Conservation (phyloP, 1,284 basidiomycete species). For the Ustilago xerochloae region DNA sequence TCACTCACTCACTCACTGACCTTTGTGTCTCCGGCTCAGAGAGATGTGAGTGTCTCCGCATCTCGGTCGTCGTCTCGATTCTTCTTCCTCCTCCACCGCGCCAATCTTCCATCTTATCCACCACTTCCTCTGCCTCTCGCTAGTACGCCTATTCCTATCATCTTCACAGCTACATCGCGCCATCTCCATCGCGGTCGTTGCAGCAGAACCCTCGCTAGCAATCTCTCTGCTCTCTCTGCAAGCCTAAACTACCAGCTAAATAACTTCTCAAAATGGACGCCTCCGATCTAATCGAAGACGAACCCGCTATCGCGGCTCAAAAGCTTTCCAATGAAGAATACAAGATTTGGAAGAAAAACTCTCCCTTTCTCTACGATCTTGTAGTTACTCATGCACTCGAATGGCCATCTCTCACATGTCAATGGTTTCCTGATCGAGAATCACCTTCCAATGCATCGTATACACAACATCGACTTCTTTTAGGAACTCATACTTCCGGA, state of each 20-base stretch:
- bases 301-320: constrained; percentile 58
- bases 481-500: constrained; percentile 97
- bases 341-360: constrained; percentile 69
- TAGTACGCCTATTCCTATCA: no score
- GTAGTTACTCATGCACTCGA: constrained; percentile 97
- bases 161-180: no score
- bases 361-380: constrained; percentile 88
- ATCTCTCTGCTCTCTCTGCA: background rate
- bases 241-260: background rate
- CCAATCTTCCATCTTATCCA: no score
- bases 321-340: constrained; percentile 66
- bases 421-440: constrained; percentile 98
- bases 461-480: constrained; percentile 88
- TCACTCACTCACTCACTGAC: no score
- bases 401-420: constrained; percentile 97
- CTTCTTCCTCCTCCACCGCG: background rate
- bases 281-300: constrained; percentile 58
- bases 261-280: constrained; percentile 35
- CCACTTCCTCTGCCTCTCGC: no score
- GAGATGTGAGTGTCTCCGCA: no score
- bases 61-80: background rate
- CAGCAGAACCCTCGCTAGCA: background rate
- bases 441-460: constrained; percentile 85
- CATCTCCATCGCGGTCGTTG: background rate
- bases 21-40: no score